phyloP scores from a whole-genome alignment of 2,329 filamentous ascomycete species.

The Aureobasidium sp. region DNA sequence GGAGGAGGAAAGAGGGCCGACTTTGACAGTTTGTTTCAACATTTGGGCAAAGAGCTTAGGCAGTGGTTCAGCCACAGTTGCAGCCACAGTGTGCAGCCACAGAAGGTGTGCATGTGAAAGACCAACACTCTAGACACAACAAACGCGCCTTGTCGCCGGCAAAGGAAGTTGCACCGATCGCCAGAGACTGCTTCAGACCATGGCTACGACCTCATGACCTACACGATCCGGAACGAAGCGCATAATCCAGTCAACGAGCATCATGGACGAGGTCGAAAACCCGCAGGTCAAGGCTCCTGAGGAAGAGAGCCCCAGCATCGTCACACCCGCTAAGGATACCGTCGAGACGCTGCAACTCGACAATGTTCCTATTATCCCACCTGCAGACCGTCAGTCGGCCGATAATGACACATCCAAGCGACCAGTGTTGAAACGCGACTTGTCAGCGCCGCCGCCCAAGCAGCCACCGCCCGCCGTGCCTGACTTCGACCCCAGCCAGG shows the following conservation, averaged over 20 bases:
- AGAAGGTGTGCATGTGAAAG: conserved; percentile 15
- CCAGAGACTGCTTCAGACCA: background rate
- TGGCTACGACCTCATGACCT: conserved; percentile 19
- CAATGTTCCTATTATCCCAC: conserved; percentile 25
- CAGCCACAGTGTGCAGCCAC: conserved; percentile 9
- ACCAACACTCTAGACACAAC: background rate
- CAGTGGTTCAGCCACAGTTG: background rate
- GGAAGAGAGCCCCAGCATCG: conserved; percentile 21
- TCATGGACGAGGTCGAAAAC: conserved; percentile 44
- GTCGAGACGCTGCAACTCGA: conserved; percentile 37
- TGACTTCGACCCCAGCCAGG: conserved; percentile 32
- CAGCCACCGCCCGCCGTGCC: conserved; percentile 46
- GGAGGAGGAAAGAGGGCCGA: background rate
- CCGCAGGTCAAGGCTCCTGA: conserved; percentile 33
- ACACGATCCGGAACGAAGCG: background rate
- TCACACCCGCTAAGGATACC: conserved; percentile 40
- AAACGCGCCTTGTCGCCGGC: background rate
- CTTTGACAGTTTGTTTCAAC: background rate
- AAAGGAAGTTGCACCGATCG: background rate
- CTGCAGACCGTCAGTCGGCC: background rate
- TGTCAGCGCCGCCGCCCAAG: conserved; percentile 43
- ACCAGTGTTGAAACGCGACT: conserved; percentile 44
- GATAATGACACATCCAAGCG: conserved; percentile 27
- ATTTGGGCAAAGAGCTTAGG: background rate
- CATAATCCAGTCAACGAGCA: background rate